Evolutionary conservation across 768 basidiomycete species (phyloP).

Genomic region (Panaeolus papilionaceus): DNA sequence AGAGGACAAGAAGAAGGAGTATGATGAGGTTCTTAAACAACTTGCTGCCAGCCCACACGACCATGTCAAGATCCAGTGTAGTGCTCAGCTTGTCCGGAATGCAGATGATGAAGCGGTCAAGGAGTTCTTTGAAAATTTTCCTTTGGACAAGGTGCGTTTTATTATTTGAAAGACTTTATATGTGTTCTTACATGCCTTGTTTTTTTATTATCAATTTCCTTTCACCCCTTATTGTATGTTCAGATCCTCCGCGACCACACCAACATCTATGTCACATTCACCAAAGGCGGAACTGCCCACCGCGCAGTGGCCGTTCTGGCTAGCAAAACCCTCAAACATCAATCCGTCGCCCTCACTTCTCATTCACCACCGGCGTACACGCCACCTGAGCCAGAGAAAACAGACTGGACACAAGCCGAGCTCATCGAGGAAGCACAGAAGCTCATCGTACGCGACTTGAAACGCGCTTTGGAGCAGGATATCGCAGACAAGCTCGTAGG

Average conservation of each 20-base stretch:
- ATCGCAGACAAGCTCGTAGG: conserved; percentile 66
- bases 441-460: conserved; percentile 64
- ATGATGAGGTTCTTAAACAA: conserved; percentile 49
- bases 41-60: conserved; percentile 70
- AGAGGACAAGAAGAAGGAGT: conserved; percentile 43
- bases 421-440: conserved; percentile 61
- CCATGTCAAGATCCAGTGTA: conserved; percentile 65
- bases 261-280: conserved; percentile 87
- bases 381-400: conserved; percentile 42
- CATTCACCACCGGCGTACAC: conserved; percentile 46
- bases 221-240: conserved; percentile 13
- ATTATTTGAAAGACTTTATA: conserved; percentile 17
- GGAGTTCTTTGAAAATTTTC: conserved; percentile 72
- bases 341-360: conserved; percentile 61
- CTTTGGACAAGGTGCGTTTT: conserved; percentile 70
- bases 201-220: neutral
- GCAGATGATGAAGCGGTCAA: conserved; percentile 73
- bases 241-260: conserved; percentile 74
- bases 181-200: conserved; percentile 16
- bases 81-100: conserved; percentile 50
- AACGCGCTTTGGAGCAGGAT: conserved; percentile 64
- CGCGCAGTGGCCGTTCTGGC: conserved; percentile 72
- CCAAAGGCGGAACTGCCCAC: conserved; percentile 62
- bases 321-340: conserved; percentile 61
- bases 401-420: conserved; percentile 57